A percentile compares a stretch with the other conserved stretches of the same genome.
Evolutionary conservation across 2,329 filamentous ascomycete genomes (phyloP).

Genomic region (Coleophoma cylindrospora): DNA sequence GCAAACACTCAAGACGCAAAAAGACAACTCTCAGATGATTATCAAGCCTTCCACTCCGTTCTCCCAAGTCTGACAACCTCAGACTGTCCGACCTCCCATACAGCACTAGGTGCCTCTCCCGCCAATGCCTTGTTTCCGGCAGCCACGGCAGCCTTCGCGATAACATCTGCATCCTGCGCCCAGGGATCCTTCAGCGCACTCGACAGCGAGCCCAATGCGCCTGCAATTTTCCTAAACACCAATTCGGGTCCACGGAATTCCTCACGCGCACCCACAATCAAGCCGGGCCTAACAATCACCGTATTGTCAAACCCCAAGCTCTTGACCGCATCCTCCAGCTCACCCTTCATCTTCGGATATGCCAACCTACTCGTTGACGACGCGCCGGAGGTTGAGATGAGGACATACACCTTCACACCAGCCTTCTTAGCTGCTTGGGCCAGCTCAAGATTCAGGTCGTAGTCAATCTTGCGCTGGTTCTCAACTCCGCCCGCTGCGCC

Average conservation of each 20-base stretch:
- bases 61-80: slow-evolving; percentile 48
- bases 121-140: slow-evolving; percentile 40
- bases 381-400: slow-evolving; percentile 32
- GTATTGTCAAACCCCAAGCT: slow-evolving; percentile 70
- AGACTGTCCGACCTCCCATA: slow-evolving; percentile 40
- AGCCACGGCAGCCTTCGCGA: slow-evolving; percentile 47
- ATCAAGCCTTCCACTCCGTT: slow-evolving; percentile 29
- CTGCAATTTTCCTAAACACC: slow-evolving; percentile 49
- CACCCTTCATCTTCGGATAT: slow-evolving; percentile 74
- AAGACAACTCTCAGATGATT: not conserved
- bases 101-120: slow-evolving; percentile 34
- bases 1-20: not conserved
- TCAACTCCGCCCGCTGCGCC: slow-evolving; percentile 69
- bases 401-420: slow-evolving; percentile 63
- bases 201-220: slow-evolving; percentile 45
- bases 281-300: slow-evolving; percentile 69
- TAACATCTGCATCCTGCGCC: slow-evolving; percentile 60
- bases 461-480: slow-evolving; percentile 82
- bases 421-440: slow-evolving; percentile 69
- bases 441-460: slow-evolving; percentile 77
- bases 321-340: slow-evolving; percentile 75
- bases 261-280: slow-evolving; percentile 69
- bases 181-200: slow-evolving; percentile 51
- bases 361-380: slow-evolving; percentile 46
- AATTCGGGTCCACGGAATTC: slow-evolving; percentile 55